A percentile compares a stretch with the other conserved stretches of the same genome.
Evolutionary conservation across 768 basidiomycete species (phyloP).

Genomic region (Lactarius hatsudake): DNA sequence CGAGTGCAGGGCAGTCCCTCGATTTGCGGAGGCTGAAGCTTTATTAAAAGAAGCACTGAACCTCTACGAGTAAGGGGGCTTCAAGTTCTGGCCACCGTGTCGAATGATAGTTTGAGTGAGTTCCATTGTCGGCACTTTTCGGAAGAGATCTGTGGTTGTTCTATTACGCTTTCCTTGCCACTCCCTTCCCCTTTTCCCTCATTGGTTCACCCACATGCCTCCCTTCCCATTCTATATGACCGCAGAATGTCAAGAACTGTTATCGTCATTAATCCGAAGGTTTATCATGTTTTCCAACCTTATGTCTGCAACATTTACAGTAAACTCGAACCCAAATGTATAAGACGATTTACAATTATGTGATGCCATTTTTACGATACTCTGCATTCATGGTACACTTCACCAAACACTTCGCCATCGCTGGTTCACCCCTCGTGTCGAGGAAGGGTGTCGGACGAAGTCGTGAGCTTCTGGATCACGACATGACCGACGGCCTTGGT

Average conservation of each 20-base stretch:
- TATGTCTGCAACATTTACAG: too few relatives aligned
- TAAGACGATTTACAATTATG: too few relatives aligned
- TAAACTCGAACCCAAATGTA: too few relatives aligned
- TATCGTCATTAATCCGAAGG: background rate
- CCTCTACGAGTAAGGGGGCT: background rate
- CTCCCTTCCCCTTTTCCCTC: background rate
- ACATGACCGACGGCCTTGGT: too few relatives aligned
- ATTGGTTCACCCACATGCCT: background rate
- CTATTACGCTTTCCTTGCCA: background rate
- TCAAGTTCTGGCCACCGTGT: background rate
- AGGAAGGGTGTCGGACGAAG: too few relatives aligned
- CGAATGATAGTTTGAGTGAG: background rate
- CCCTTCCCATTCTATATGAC: background rate
- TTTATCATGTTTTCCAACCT: too few relatives aligned
- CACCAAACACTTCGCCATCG: too few relatives aligned
- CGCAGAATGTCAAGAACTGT: background rate
- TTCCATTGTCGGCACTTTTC: background rate
- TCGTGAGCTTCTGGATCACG: too few relatives aligned
- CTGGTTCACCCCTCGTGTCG: too few relatives aligned
- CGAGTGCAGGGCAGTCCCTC: conserved; percentile 1
- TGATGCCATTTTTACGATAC: too few relatives aligned
- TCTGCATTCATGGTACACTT: too few relatives aligned
- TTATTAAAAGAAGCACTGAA: background rate
- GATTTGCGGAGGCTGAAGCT: background rate
- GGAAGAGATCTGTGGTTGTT: background rate